phyloP scores from a whole-genome alignment of 169 alveolate species.

The Perkinsus olseni region DNA sequence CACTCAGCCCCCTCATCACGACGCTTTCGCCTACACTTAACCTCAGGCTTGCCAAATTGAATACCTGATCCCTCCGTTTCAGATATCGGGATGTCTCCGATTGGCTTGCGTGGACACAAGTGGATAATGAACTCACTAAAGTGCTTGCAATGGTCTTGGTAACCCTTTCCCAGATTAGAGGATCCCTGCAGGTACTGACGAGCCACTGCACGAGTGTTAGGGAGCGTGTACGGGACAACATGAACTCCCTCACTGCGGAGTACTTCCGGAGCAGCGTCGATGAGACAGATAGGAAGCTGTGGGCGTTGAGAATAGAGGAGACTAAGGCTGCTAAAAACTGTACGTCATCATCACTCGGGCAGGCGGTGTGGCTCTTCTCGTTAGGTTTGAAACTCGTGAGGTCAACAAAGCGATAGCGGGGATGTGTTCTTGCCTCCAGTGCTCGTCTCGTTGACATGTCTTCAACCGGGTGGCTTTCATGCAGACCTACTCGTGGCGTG shows the following conservation, averaged over 20 bases:
- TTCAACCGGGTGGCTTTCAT: too few species aligned
- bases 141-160: not conserved
- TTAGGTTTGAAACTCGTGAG: too few species aligned
- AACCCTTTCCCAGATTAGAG: too few species aligned
- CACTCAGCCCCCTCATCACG: too few species aligned
- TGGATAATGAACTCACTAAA: not conserved
- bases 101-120: not conserved
- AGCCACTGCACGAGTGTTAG: not conserved
- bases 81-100: not conserved
- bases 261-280: not conserved
- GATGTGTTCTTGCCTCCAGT: too few species aligned
- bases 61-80: too few species aligned
- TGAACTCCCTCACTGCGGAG: not conserved
- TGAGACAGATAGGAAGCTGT: not conserved
- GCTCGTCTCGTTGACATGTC: too few species aligned
- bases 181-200: not conserved
- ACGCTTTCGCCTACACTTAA: too few species aligned
- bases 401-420: too few species aligned
- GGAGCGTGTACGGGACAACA: not conserved
- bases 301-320: not conserved
- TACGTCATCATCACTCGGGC: not conserved
- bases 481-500: too few species aligned
- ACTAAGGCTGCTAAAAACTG: not conserved
- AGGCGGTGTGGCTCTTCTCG: too few species aligned
- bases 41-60: too few species aligned